phyloP scores from a whole-genome alignment of 805 yeast genomes.

The Nakazawaea wyomingensis region DNA sequence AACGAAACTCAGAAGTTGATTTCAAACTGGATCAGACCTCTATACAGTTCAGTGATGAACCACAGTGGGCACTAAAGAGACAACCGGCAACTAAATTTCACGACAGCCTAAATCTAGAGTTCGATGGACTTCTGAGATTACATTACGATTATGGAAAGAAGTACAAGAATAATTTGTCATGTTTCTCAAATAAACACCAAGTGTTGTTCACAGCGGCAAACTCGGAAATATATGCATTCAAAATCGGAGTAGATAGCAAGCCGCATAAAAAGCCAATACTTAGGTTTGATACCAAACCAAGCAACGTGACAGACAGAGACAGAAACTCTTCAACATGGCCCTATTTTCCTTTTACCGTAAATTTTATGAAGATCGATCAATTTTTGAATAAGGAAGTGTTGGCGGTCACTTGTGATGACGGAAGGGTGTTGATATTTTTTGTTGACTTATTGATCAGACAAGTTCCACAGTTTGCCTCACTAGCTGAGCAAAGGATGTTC shows the following conservation, averaged over 20 bases:
- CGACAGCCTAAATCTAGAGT: conserved; percentile 25
- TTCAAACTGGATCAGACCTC: background rate
- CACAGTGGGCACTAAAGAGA: conserved; percentile 20
- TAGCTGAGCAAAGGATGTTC: background rate
- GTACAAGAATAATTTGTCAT: conserved; percentile 37
- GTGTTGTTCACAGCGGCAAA: conserved; percentile 28
- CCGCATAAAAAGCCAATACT: conserved; percentile 24
- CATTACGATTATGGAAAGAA: conserved; percentile 26
- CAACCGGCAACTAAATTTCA: conserved; percentile 34
- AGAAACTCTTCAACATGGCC: conserved; percentile 45
- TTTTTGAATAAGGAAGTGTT: conserved; percentile 39
- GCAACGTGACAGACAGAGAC: conserved; percentile 34
- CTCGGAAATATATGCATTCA: conserved; percentile 30
- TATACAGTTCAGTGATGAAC: conserved; percentile 13
- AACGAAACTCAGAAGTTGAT: conserved; percentile 17
- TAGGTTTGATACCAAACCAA: conserved; percentile 39
- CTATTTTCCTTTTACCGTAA: conserved; percentile 50
- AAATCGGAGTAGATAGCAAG: conserved; percentile 24
- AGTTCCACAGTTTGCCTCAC: conserved; percentile 1
- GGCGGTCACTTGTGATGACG: conserved; percentile 51
- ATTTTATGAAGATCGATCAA: conserved; percentile 36
- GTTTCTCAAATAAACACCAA: conserved; percentile 17
- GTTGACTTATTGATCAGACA: conserved; percentile 25
- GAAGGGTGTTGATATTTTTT: conserved; percentile 37
- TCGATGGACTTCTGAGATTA: conserved; percentile 21